Evolutionary conservation across 306 rosid species (phyloP).

Genomic region (Vachellia pachyceras): DNA sequence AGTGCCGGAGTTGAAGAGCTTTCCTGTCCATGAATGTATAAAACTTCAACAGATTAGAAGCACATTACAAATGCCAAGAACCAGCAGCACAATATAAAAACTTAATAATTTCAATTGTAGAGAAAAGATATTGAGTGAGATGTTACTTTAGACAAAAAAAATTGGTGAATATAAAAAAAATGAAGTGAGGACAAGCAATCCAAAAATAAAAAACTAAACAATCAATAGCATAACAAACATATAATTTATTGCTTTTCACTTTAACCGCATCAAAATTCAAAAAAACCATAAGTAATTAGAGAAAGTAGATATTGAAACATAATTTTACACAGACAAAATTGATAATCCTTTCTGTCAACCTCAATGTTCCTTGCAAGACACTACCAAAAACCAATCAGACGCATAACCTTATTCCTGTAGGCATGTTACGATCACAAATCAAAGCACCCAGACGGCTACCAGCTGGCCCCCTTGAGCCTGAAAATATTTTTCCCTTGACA

Average conservation of each 20-base stretch:
- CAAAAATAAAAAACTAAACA: neutral
- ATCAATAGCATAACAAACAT: neutral
- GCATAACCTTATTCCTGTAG: neutral
- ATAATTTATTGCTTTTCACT: neutral
- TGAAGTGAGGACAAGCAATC: neutral
- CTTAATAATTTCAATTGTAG: neutral
- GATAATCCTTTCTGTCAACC: neutral
- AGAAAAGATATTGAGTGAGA: neutral
- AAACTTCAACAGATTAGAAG: slow-evolving; percentile 43
- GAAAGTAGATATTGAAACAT: neutral
- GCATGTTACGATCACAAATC: neutral
- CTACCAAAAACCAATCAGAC: neutral
- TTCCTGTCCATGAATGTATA: slow-evolving; percentile 59
- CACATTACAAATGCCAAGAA: slow-evolving; percentile 18
- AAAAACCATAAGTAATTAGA: neutral
- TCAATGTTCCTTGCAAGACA: neutral
- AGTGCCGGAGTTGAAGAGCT: slow-evolving; percentile 69
- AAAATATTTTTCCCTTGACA: neutral
- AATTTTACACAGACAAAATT: neutral
- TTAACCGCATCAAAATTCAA: slow-evolving; percentile 2
- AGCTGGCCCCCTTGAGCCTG: neutral
- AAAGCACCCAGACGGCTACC: neutral
- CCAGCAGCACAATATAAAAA: slow-evolving; percentile 14
- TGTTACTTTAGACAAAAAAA: too few relatives aligned
- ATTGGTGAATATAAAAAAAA: neutral